These are phyloP conservation scores for Ceratocystis alfenasii DNA, from an alignment of 2,329 filamentous ascomycete genomes.

Conservation along the genomic window DNA sequence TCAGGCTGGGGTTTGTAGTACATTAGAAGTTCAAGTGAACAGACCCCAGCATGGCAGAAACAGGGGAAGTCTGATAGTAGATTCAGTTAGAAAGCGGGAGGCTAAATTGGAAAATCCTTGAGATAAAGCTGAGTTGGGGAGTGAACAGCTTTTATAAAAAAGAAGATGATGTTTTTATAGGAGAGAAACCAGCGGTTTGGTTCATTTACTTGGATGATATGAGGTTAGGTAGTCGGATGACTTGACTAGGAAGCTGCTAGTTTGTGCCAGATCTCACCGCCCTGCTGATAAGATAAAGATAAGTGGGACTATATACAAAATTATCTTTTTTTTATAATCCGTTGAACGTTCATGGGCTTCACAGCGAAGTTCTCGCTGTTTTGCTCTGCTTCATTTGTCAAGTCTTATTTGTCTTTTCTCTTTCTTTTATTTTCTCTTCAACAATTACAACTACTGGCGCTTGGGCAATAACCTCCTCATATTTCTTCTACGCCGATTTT, in stretches of 20 bases:
- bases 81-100: neutral
- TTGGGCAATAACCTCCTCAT: neutral
- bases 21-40: neutral
- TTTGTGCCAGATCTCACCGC: constrained; percentile 17
- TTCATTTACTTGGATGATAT: neutral
- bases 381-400: neutral
- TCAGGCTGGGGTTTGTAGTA: constrained; percentile 13
- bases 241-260: neutral
- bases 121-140: neutral
- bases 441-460: neutral
- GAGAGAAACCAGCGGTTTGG: neutral
- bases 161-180: neutral
- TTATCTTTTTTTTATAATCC: constrained; percentile 13
- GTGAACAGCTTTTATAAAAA: neutral
- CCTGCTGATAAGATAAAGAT: constrained; percentile 26
- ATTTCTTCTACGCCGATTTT: neutral
- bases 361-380: neutral
- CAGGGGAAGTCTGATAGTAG: neutral
- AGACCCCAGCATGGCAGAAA: neutral
- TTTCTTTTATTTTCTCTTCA: no score
- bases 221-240: neutral
- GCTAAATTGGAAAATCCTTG: neutral
- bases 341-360: neutral
- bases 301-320: constrained; percentile 24
- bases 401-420: neutral